phyloP scores from a whole-genome alignment of 2,329 filamentous ascomycete genomes.

The Ophiostoma ulmi region DNA sequence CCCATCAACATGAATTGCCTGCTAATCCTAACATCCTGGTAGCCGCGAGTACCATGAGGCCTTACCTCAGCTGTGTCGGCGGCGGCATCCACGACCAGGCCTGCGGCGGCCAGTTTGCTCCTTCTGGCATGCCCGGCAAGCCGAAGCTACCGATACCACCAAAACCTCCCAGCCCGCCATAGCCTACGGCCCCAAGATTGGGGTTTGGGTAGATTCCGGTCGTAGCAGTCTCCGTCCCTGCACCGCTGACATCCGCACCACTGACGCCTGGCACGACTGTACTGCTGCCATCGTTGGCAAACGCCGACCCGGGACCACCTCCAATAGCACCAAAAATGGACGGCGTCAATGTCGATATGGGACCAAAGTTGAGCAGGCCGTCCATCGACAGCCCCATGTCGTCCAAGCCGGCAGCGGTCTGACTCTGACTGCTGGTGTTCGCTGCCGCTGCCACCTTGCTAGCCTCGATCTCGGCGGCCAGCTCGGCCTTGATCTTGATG shows the following conservation, averaged over 20 bases:
- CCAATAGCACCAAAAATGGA: neutral
- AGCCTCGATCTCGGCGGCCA: neutral
- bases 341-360: neutral
- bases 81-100: neutral
- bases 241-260: neutral
- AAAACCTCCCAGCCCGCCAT: neutral
- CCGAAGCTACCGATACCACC: neutral
- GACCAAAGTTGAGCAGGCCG: neutral
- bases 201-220: neutral
- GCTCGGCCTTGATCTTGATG: neutral
- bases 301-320: neutral
- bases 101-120: neutral
- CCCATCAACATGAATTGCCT: too few relatives aligned
- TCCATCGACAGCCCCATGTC: neutral
- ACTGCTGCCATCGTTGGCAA: neutral
- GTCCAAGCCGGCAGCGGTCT: neutral
- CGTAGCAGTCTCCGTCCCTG: neutral
- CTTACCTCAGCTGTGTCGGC: neutral
- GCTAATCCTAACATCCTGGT: neutral
- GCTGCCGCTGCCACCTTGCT: neutral
- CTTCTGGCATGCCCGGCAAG: neutral
- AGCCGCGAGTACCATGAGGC: neutral
- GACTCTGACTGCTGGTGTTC: neutral
- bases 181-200: neutral
- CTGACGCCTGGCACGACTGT: neutral